phyloP scores from a whole-genome alignment of 2,329 filamentous ascomycete species.

The Apiospora rasikravindrae region DNA sequence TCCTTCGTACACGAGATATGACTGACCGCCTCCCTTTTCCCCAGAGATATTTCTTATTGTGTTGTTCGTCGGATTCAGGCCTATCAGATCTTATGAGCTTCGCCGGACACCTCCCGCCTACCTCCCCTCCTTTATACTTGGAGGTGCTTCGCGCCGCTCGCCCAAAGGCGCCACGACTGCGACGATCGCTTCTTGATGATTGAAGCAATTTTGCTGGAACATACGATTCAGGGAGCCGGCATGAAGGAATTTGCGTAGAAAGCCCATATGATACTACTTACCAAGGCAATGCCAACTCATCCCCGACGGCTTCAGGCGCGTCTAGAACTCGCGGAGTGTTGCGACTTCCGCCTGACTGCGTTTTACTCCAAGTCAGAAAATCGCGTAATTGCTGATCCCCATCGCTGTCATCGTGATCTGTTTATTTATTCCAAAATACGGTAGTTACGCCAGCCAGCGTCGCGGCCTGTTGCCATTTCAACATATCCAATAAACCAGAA shows the following conservation, averaged over 20 bases:
- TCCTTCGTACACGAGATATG: not conserved
- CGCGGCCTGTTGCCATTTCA: not conserved
- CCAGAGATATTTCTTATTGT: not conserved
- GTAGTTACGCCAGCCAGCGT: not conserved
- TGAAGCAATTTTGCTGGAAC: not conserved
- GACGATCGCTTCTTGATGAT: conserved; percentile 2
- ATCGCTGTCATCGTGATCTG: not conserved
- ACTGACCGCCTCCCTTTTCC: not conserved
- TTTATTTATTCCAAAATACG: not conserved
- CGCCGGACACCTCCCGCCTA: not conserved
- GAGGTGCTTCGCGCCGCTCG: not conserved
- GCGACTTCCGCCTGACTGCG: not conserved
- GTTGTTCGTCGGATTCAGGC: not conserved
- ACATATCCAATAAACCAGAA: not conserved
- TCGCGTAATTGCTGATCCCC: not conserved
- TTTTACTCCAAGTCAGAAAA: not conserved
- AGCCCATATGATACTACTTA: not conserved
- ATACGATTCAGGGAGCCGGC: not conserved
- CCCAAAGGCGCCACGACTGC: not conserved
- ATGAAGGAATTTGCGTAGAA: not conserved
- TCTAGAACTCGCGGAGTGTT: not conserved
- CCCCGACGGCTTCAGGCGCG: not conserved
- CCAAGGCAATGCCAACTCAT: not conserved
- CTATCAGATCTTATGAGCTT: not conserved
- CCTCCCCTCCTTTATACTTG: not conserved